Evolutionary conservation across 2,329 filamentous ascomycete species (phyloP).

Genomic region (Cladophialophora exuberans): DNA sequence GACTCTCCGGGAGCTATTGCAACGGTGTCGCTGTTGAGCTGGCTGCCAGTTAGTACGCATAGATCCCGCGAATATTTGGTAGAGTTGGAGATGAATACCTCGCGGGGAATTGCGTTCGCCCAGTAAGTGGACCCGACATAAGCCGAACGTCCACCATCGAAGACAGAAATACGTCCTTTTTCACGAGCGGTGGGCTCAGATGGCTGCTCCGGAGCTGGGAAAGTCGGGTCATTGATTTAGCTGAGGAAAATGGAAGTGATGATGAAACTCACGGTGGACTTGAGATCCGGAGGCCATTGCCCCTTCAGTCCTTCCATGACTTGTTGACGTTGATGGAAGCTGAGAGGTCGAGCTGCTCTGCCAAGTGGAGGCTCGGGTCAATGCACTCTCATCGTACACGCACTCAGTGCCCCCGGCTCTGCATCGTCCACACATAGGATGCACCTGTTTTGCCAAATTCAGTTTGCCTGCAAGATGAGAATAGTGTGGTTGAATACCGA

Average conservation of each 20-base stretch:
- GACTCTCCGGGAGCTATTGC: not conserved
- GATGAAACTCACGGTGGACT: slow-evolving; percentile 4
- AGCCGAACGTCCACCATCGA: slow-evolving; percentile 22
- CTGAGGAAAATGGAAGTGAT: not conserved
- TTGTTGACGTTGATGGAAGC: not conserved
- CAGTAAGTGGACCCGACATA: slow-evolving; percentile 27
- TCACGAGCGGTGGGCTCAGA: slow-evolving; percentile 5
- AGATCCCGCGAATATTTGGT: not conserved
- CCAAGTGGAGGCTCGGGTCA: not conserved
- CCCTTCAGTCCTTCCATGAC: slow-evolving; percentile 3
- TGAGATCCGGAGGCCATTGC: not conserved
- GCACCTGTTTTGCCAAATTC: slow-evolving; percentile 9
- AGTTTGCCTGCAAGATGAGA: not conserved
- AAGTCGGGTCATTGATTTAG: slow-evolving; percentile 6
- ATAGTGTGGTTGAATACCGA: slow-evolving; percentile 2
- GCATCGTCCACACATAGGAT: slow-evolving; percentile 24
- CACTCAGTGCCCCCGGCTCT: slow-evolving; percentile 11
- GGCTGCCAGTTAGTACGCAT: not conserved
- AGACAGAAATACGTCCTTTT: slow-evolving; percentile 17
- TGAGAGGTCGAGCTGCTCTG: not conserved
- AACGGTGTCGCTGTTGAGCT: slow-evolving; percentile 9
- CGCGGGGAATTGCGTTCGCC: slow-evolving; percentile 27
- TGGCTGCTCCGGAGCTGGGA: not conserved
- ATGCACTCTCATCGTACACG: slow-evolving; percentile 22
- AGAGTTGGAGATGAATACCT: slow-evolving; percentile 14